Evolutionary conservation across 2,329 filamentous ascomycete species (phyloP).

Genomic region (Monilinia polystroma): DNA sequence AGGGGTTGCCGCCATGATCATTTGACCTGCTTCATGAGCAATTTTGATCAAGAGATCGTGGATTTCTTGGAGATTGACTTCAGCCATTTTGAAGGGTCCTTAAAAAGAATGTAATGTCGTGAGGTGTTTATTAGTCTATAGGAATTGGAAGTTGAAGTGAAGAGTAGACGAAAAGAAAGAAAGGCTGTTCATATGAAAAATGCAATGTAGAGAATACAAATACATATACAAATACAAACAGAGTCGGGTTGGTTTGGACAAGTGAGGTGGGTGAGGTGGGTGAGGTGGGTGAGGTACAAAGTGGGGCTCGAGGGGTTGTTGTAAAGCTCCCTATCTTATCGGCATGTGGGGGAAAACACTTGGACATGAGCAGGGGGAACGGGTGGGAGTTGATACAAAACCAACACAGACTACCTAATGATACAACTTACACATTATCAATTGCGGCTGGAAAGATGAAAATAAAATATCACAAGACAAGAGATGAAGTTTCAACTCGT

Average conservation of each 20-base stretch:
- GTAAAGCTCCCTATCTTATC: conserved; percentile 22
- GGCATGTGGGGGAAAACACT: conserved; percentile 20
- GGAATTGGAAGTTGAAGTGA: not conserved
- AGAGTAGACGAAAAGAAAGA: not conserved
- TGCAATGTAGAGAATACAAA: not conserved
- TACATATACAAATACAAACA: not conserved
- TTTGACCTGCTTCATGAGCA: conserved; percentile 62
- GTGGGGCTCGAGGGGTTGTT: conserved; percentile 12
- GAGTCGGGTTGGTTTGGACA: not conserved
- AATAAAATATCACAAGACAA: not conserved
- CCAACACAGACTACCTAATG: not conserved
- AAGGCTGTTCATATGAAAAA: not conserved
- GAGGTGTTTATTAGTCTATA: not conserved
- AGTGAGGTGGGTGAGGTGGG: too few species aligned
- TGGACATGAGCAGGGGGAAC: not conserved
- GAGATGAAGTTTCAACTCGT: not conserved
- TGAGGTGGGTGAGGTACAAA: not conserved
- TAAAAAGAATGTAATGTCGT: not conserved
- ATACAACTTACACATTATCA: too few species aligned
- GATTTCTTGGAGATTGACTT: conserved; percentile 59
- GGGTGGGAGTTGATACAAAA: not conserved
- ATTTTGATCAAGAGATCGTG: conserved; percentile 60
- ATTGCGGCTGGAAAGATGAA: not conserved
- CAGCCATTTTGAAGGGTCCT: conserved; percentile 46
- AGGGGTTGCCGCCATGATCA: conserved; percentile 62